Base-by-base conservation (phyloP, 2,329 filamentous ascomycete species). In the Allantophomopsis lycopodina region DNA sequence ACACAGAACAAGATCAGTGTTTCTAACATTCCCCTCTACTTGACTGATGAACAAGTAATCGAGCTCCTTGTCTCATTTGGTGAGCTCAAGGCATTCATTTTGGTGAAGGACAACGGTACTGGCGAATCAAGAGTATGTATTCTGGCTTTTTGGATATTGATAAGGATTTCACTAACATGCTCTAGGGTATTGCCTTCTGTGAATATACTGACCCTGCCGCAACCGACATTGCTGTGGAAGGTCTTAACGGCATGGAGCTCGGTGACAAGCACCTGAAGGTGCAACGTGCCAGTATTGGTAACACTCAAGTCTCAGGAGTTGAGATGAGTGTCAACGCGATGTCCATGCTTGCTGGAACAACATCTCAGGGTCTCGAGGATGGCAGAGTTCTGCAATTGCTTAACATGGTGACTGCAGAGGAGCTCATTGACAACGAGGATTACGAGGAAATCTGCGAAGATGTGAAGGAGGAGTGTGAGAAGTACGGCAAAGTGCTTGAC, bases 391-490 rank as follows among this genome's bases (percentile, higher is more conserved):
- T 98, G 44, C 89, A 94, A 62, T 67, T 98, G 45, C 74, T 98
- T 55, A 98, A 98, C 66, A 98, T 98, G 91, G 89, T 98, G 30
- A 98, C 91, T 0, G 72, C 87, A 0, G 91, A 98, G 52, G 91
- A 98, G 61, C 67, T 98, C 17, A 77, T 95, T 62, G 88, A 96
- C 55, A 79, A 79, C 38, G 88, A 96, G 30, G 91, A 98, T 54
- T 96, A 95, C 54, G 84, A 95, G 62, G 89, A 98, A 82, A 98
- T 98, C 49, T 79, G 82, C 56, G 89, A 96, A 49, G 93, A 98
- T 50, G 83, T 99, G 31, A 73, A 76, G 41, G 91, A 95, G 39
- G 91, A 99, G 56, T 96, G 91, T 63, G 65, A 71, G 54, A 98
- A 98, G 60, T 98, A 83, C 55, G 91, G 93, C 45, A 71, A 69